A percentile compares a stretch with the other conserved stretches of the same genome.
phyloP scores from a whole-genome alignment of 2,329 filamentous ascomycete genomes.

The Colletotrichum eremochloae region DNA sequence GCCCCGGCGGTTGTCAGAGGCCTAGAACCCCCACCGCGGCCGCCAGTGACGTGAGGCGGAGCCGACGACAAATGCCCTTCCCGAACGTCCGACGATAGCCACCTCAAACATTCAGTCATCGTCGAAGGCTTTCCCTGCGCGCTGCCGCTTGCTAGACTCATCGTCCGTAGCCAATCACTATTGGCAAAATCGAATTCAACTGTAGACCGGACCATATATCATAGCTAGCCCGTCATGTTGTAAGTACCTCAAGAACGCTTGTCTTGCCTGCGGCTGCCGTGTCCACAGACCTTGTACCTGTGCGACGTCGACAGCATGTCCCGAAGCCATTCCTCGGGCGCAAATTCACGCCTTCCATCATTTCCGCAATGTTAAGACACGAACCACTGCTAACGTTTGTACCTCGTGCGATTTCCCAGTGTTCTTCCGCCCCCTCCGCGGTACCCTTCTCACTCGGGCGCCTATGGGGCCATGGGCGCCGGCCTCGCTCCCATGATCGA shows the following conservation, averaged over 20 bases:
- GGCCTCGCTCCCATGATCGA: conserved; percentile 84
- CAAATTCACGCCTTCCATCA: neutral
- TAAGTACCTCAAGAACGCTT: conserved; percentile 19
- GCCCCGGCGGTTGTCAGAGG: neutral
- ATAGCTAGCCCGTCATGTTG: conserved; percentile 39
- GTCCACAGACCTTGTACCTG: neutral
- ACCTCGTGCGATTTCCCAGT: conserved; percentile 57
- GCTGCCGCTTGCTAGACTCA: neutral
- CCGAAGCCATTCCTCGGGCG: neutral
- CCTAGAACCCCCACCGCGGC: conserved; percentile 24
- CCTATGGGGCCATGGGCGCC: conserved; percentile 78
- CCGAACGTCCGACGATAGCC: conserved; percentile 27
- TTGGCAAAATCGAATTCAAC: neutral
- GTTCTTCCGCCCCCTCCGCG: conserved; percentile 89
- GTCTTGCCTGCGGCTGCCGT: neutral
- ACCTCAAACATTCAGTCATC: conserved; percentile 4
- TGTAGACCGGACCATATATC: neutral
- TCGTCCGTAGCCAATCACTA: neutral
- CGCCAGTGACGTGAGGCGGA: conserved; percentile 39
- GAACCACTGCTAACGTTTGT: conserved; percentile 19
- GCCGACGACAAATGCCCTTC: conserved; percentile 23
- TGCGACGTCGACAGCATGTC: conserved; percentile 1
- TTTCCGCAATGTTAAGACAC: neutral
- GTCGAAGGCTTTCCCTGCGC: conserved; percentile 1
- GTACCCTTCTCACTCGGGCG: conserved; percentile 81